These are phyloP conservation scores for Schizothecium vesticola DNA, from an alignment of 495 filamentous ascomycete genomes.

Conservation along the genomic window DNA sequence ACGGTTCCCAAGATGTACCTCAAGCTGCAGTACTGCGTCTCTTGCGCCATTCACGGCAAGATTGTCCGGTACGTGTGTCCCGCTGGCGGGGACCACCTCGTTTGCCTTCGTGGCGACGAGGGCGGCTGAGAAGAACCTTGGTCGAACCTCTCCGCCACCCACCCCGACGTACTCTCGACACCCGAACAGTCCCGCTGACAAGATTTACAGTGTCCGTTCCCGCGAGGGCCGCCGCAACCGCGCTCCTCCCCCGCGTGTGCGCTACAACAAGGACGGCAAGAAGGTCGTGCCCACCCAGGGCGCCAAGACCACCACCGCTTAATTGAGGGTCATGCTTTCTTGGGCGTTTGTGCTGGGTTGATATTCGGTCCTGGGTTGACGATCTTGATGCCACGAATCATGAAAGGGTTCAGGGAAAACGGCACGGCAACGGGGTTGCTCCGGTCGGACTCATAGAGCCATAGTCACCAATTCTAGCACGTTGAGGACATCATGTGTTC, in stretches of 20 bases:
- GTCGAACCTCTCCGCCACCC: constrained; percentile 45
- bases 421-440: constrained; percentile 18
- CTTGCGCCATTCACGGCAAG: constrained; percentile 99
- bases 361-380: constrained; percentile 22
- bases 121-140: constrained; percentile 57
- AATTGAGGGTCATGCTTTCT: constrained; percentile 13
- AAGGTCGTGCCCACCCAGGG: constrained; percentile 89
- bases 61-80: constrained; percentile 89
- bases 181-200: constrained; percentile 30
- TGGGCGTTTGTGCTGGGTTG: constrained; percentile 28
- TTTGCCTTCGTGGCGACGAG: constrained; percentile 33
- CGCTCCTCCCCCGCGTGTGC: constrained; percentile 90
- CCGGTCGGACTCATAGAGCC: constrained; percentile 20
- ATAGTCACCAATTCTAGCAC: constrained; percentile 33
- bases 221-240: constrained; percentile 97
- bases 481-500: constrained; percentile 13
- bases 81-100: constrained; percentile 32
- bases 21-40: constrained; percentile 99
- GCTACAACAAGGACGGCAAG: constrained; percentile 99
- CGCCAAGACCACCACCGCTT: constrained; percentile 35
- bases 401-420: constrained; percentile 27
- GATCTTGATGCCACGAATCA: constrained; percentile 28
- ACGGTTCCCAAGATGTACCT: constrained; percentile 99
- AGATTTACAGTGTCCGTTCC: constrained; percentile 77
- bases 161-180: constrained; percentile 16